Percentiles rank a stretch among this genome's conserved stretches.
Conservation (phyloP, 2,329 filamentous ascomycete species). For the Ophiostoma himal-ulmi region DNA sequence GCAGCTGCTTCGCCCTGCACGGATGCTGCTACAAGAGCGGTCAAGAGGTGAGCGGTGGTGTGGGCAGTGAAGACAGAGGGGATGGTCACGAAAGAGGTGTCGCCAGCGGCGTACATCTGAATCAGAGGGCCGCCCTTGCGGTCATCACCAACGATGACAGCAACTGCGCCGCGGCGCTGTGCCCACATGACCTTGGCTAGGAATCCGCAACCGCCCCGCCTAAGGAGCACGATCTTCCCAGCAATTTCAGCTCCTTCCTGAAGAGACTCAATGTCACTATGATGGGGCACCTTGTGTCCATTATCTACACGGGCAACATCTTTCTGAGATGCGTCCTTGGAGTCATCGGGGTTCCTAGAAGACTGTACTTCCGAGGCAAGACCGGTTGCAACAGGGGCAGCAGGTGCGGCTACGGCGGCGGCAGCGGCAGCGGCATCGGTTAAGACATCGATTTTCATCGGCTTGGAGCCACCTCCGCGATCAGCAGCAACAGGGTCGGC, state of each 20-base stretch:
- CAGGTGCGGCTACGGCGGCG: too few relatives aligned
- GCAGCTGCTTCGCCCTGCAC: constrained; percentile 13
- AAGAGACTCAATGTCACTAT: constrained; percentile 85
- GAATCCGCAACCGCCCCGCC: constrained; percentile 91
- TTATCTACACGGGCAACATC: neutral
- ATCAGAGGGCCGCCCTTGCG: constrained; percentile 82
- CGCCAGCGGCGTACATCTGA: constrained; percentile 96
- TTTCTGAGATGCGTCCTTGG: neutral
- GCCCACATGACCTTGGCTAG: constrained; percentile 97
- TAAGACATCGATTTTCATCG: neutral
- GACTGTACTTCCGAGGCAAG: neutral
- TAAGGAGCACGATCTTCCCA: constrained; percentile 87
- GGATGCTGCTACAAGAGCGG: constrained; percentile 21
- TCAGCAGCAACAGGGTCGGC: neutral
- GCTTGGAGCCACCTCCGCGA: neutral
- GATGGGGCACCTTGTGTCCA: constrained; percentile 32
- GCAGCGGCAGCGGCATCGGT: neutral
- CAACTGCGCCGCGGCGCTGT: constrained; percentile 80
- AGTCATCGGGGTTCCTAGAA: neutral
- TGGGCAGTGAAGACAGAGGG: constrained; percentile 91
- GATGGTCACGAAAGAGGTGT: constrained; percentile 91
- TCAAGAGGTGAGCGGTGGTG: constrained; percentile 83
- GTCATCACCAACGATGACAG: constrained; percentile 90
- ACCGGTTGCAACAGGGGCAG: neutral
- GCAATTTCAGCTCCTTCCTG: constrained; percentile 89